Evolutionary conservation across 768 basidiomycete species (phyloP), one percentile per base, ranked within the genome.

Genomic region (Podaxis sp.): DNA sequence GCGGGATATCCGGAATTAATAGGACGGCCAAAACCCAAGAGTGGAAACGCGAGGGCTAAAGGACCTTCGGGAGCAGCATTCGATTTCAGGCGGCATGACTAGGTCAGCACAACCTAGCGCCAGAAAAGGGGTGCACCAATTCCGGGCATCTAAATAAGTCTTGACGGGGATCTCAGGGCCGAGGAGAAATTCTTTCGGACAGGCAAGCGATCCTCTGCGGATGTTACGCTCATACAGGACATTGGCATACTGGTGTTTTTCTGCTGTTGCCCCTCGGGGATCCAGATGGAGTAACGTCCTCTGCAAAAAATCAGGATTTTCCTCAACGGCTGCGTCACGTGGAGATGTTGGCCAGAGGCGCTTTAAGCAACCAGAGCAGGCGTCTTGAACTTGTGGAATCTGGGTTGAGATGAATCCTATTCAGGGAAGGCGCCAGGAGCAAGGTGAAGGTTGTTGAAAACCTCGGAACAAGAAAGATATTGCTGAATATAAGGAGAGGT

Each of bases 401-500:
- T 51, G 49, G 49, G 24, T 19, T 15, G n/a, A 4, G 49, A 28
- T 51, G 19, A 4, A 44, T 28, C n/a, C 2, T 30, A 46, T 17
- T 17, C 42, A 57, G 11, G 56, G 56, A 44, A n/a, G 15, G 19
- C 6, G 15, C 39, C 13, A 33, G 55, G 55, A 57, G 24, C 26
- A 57, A 44, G 40, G 56, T 17, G 26, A 17, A 46, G 19, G 17
- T 57, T 44, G 24, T 15, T 26, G n/a, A 11, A 44, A 57, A 46
- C 56, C 42, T 57, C 56, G 56, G 42, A 44, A 46, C 7, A 28
- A 30, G 13, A n/a, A 57, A 57, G 56, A 44, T 46, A 57, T 46
- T 17, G 36, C 12, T 26, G 24, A 33, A 6, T 17, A 26, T 38
- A 2, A 44, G 56, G 3, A 11, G 11, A 40, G 7, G 13, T 12